phyloP scores from a whole-genome alignment of 805 yeast genomes.

The fission yeast (Schizosaccharomyces pombe) region DNA sequence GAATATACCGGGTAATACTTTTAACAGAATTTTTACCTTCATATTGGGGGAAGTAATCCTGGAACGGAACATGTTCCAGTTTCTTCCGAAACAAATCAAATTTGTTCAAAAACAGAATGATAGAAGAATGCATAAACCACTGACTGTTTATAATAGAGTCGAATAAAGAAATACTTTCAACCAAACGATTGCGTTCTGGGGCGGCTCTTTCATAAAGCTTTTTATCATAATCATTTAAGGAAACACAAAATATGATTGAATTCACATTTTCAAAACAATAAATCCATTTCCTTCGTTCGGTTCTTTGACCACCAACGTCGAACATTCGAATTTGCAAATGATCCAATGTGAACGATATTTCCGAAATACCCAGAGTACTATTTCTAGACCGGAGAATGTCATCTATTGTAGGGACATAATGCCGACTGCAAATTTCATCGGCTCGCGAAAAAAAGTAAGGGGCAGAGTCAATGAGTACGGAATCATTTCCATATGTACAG shows the following conservation, averaged over 20 bases:
- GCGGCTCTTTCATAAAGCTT: conserved; percentile 40
- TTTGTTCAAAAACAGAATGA: conserved; percentile 69
- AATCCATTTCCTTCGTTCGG: conserved; percentile 92
- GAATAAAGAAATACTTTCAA: conserved; percentile 60
- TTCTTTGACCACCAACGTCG: conserved; percentile 91
- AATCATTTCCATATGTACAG: conserved; percentile 43
- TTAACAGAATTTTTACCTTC: conserved; percentile 6
- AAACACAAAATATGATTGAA: conserved; percentile 70
- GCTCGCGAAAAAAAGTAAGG: conserved; percentile 32
- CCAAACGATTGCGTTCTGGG: conserved; percentile 36
- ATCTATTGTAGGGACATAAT: conserved; percentile 47
- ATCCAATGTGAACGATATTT: conserved; percentile 54
- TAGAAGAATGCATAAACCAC: conserved; percentile 75
- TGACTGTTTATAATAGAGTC: conserved; percentile 79
- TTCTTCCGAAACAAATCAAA: conserved; percentile 78
- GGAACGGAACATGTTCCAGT: conserved; percentile 56
- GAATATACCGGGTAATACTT: conserved; percentile 74
- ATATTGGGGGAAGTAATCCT: conserved; percentile 68
- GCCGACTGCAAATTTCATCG: conserved; percentile 31
- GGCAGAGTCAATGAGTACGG: conserved; percentile 72
- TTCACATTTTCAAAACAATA: conserved; percentile 90
- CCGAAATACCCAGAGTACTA: conserved; percentile 81
- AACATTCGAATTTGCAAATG: conserved; percentile 37
- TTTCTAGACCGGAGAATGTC: conserved; percentile 74
- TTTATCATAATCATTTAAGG: conserved; percentile 79